These are phyloP conservation scores for Globisporangium heterothallicum DNA, from an alignment of 352 stramenopile species.

Conservation along the genomic window DNA sequence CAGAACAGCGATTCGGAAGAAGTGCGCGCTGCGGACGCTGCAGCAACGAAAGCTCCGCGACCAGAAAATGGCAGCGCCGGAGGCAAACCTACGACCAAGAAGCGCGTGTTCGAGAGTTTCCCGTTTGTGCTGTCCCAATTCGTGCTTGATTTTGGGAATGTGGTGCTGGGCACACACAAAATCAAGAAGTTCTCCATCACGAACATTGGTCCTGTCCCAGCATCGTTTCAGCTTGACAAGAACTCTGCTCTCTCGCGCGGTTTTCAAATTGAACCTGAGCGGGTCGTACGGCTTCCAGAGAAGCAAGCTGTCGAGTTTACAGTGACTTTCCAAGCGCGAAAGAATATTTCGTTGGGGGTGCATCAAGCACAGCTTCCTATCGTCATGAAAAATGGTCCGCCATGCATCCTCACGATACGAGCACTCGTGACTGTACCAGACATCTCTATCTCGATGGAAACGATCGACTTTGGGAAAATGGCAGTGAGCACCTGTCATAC, in stretches of 20 bases:
- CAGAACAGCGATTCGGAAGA: slow-evolving; percentile 7
- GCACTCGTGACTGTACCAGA: slow-evolving; percentile 91
- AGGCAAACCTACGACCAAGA: slow-evolving; percentile 19
- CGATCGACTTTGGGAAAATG: slow-evolving; percentile 89
- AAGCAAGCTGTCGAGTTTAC: slow-evolving; percentile 86
- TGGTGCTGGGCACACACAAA: slow-evolving; percentile 88
- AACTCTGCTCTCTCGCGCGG: slow-evolving; percentile 79
- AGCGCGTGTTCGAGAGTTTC: slow-evolving; percentile 27
- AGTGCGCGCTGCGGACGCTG: neutral
- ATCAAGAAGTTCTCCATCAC: slow-evolving; percentile 91
- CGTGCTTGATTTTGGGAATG: slow-evolving; percentile 92
- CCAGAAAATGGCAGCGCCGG: slow-evolving; percentile 5
- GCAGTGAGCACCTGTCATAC: slow-evolving; percentile 84
- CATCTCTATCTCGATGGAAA: slow-evolving; percentile 74
- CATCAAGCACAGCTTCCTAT: slow-evolving; percentile 83
- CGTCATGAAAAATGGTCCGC: slow-evolving; percentile 87
- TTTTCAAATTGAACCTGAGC: slow-evolving; percentile 92
- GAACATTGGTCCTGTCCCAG: slow-evolving; percentile 83
- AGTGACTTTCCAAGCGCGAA: slow-evolving; percentile 88
- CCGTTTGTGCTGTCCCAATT: slow-evolving; percentile 88
- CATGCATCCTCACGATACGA: slow-evolving; percentile 78
- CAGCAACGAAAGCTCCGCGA: neutral
- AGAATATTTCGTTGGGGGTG: slow-evolving; percentile 75
- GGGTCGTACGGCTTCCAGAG: slow-evolving; percentile 90
- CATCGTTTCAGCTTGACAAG: slow-evolving; percentile 91